A percentile compares a stretch with the other conserved stretches of the same genome.
Conservation (phyloP, 208 protist genomes). For the Leishmania amazonensis region DNA sequence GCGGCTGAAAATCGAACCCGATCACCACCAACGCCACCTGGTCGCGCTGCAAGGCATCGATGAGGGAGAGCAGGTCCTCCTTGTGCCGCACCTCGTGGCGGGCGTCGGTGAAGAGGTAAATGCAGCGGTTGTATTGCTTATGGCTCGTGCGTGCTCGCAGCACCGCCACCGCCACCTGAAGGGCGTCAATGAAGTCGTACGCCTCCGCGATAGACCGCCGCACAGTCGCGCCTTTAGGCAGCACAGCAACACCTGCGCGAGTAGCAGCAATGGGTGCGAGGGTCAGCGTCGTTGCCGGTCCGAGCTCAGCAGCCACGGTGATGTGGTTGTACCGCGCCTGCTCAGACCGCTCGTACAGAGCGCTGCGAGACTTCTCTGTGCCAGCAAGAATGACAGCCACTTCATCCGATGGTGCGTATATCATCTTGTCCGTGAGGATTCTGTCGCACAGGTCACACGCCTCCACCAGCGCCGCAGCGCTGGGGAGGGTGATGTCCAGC, state of each 20-base stretch:
- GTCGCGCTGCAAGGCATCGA: constrained; percentile 44
- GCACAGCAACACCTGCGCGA: neutral
- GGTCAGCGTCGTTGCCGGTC: constrained; percentile 8
- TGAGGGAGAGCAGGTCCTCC: constrained; percentile 53
- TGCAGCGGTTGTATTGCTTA: constrained; percentile 61
- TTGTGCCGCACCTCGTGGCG: constrained; percentile 65
- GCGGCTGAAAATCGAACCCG: constrained; percentile 55
- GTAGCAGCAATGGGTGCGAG: constrained; percentile 8
- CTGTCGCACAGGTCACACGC: constrained; percentile 40
- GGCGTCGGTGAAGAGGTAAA: constrained; percentile 91
- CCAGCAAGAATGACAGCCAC: constrained; percentile 73
- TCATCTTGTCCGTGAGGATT: constrained; percentile 42
- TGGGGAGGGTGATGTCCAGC: constrained; percentile 47
- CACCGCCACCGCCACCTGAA: constrained; percentile 78
- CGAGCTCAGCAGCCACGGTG: constrained; percentile 14
- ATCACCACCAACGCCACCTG: constrained; percentile 81
- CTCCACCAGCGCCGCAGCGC: constrained; percentile 18
- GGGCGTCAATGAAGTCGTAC: constrained; percentile 83
- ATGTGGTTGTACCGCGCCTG: constrained; percentile 29
- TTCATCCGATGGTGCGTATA: constrained; percentile 63
- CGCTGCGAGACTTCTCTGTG: constrained; percentile 40
- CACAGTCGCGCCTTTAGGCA: neutral
- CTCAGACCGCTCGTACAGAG: constrained; percentile 21
- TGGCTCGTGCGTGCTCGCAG: constrained; percentile 53
- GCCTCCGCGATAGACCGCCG: neutral